A percentile compares a stretch with the other conserved stretches of the same genome.
Conservation (phyloP, 139 green algal species). For the Ettlia oleoabundans region DNA sequence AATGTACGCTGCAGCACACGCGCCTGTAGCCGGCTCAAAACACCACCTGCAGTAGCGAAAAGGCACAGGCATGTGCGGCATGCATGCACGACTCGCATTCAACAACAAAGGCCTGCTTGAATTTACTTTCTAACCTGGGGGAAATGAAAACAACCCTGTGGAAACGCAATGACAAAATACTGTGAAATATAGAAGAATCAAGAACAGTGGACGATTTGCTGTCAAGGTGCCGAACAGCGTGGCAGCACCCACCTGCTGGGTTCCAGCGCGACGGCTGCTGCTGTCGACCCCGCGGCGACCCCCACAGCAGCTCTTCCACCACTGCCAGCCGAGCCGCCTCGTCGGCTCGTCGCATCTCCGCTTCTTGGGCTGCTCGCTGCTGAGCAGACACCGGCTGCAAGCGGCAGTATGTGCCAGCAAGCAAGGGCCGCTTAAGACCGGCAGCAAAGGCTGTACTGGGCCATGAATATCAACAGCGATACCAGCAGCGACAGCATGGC, state of each 20-base stretch:
- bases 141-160: too few relatives aligned
- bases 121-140: too few relatives aligned
- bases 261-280: slow-evolving; percentile 2
- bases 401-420: neutral
- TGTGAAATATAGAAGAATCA: too few relatives aligned
- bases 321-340: slow-evolving; percentile 45
- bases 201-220: neutral
- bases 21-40: slow-evolving; percentile 20
- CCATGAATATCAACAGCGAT: too few relatives aligned
- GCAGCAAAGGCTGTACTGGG: too few relatives aligned
- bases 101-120: too few relatives aligned
- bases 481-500: neutral
- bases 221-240: neutral
- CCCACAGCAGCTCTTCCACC: slow-evolving; percentile 63
- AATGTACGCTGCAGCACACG: slow-evolving; percentile 24
- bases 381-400: slow-evolving; percentile 27
- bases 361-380: neutral
- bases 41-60: neutral
- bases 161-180: too few relatives aligned
- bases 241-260: neutral
- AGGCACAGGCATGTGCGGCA: neutral
- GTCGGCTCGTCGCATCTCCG: neutral
- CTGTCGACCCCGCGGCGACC: neutral
- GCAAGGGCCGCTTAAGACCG: too few relatives aligned
- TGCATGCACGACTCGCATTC: neutral